Evolutionary conservation across 2,329 filamentous ascomycete genomes (phyloP), one percentile per base, ranked within the genome.

Genomic region (Calonectria fujianensis): DNA sequence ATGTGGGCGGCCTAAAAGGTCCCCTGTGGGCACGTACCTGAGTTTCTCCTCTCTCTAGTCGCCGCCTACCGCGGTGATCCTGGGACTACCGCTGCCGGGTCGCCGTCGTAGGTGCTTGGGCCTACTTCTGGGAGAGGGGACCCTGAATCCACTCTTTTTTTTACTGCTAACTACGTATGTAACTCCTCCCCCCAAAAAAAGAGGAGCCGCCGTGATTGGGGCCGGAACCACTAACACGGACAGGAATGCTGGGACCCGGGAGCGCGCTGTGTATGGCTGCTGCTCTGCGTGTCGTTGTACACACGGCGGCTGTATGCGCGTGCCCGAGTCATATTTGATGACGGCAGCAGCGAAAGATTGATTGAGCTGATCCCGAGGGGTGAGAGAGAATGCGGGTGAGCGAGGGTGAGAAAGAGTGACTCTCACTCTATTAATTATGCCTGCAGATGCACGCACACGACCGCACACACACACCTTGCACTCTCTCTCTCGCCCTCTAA

Each of bases 91-190:
- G 75, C 75, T 61, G 65, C 64, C 74, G 74, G 77, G 77, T 61
- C 78, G 77, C 79, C 76, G 69, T 77, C 76, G 76, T 74, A 72
- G 75, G 67, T 80, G 67, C 70, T 80, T 69, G 71, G 75, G 71
- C 72, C 69, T 75, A 54, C 74, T 75, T 66, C 73, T 74, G 48
- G 24, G 51, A 39, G 24, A 73, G 77, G 20, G 35, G 72, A 80
- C 79, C 79, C 79, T 80, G 79, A 80, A 80, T 61, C 57, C 57
- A 79, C 74, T 24, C 78, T 77, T 76, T 77, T 77, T 76, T 75
- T 48, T 48, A 20, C 20, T 24, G 45, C 45, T 48, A 48, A 24
- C 45, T 20, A 48, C 45, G 37, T 14, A 39, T 20, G 16, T 45
- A 45, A 16, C 20, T 3, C 18, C 20, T 7, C 16, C 41, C 16